Percentiles rank a stretch among this genome's conserved stretches.
Conservation (phyloP, 2,329 filamentous ascomycete genomes). For the Xylaria arbuscula region DNA sequence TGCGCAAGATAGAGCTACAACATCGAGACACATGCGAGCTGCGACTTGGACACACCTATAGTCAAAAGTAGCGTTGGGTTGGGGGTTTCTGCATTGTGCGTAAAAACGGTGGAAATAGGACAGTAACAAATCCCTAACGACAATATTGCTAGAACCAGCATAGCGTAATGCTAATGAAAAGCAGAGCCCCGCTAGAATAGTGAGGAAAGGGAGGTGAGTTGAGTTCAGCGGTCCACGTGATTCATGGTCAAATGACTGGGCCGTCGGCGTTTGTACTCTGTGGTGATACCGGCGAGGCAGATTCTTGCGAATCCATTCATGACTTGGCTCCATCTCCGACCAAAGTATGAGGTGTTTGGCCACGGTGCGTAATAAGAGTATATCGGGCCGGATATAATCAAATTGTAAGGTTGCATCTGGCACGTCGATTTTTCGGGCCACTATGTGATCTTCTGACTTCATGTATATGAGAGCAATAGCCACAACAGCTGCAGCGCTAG, state of each 20-base stretch:
- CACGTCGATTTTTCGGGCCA: conserved; percentile 92
- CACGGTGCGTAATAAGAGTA: conserved; percentile 88
- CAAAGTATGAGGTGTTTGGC: conserved; percentile 94
- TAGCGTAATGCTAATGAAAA: conserved; percentile 81
- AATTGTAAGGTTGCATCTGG: conserved; percentile 92
- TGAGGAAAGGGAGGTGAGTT: conserved; percentile 90
- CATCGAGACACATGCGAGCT: conserved; percentile 89
- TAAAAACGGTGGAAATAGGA: conserved; percentile 89
- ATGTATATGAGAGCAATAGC: conserved; percentile 93
- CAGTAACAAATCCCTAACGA: conserved; percentile 83
- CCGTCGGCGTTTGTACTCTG: conserved; percentile 66
- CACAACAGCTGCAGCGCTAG: conserved; percentile 91
- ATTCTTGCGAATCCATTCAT: conserved; percentile 79
- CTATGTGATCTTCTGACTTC: conserved; percentile 89
- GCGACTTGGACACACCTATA: conserved; percentile 84
- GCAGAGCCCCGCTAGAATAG: conserved; percentile 89
- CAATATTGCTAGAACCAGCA: conserved; percentile 75
- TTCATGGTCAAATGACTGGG: conserved; percentile 57
- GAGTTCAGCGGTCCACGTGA: conserved; percentile 68
- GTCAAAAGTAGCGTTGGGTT: conserved; percentile 72
- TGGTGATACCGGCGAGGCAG: conserved; percentile 76
- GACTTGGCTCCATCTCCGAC: conserved; percentile 79
- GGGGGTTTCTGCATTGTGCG: conserved; percentile 68
- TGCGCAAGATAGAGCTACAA: conserved; percentile 82
- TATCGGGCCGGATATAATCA: conserved; percentile 93